phyloP scores from a whole-genome alignment of 2,329 filamentous ascomycete genomes.

The Microcera coccophila region DNA sequence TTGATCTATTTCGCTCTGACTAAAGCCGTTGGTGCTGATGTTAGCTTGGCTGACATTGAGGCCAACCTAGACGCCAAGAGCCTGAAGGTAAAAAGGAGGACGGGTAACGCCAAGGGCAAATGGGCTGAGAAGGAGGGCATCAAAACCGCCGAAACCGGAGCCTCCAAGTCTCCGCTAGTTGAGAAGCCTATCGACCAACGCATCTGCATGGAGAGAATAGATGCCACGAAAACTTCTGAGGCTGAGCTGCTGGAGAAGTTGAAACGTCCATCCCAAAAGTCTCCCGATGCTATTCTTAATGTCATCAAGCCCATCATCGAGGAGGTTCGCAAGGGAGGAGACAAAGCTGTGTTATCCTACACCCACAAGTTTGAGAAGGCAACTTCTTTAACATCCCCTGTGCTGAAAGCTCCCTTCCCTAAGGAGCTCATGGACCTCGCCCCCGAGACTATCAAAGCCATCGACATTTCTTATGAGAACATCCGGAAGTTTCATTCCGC shows the following conservation, averaged over 20 bases:
- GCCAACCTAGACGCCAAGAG: slow-evolving; percentile 90
- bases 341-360: slow-evolving; percentile 84
- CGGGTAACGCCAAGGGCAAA: slow-evolving; percentile 89
- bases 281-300: slow-evolving; percentile 86
- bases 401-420: slow-evolving; percentile 86
- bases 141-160: slow-evolving; percentile 36
- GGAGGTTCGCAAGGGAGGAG: slow-evolving; percentile 76
- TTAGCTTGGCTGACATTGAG: slow-evolving; percentile 84
- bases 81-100: slow-evolving; percentile 88
- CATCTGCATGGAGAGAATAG: slow-evolving; percentile 80
- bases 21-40: slow-evolving; percentile 80
- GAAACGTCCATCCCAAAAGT: slow-evolving; percentile 87
- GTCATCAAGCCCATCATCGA: slow-evolving; percentile 91
- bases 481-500: slow-evolving; percentile 92
- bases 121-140: slow-evolving; percentile 84
- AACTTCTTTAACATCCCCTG: slow-evolving; percentile 81
- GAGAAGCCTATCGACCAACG: slow-evolving; percentile 41
- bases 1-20: slow-evolving; percentile 93
- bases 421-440: slow-evolving; percentile 79
- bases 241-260: slow-evolving; percentile 69
- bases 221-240: slow-evolving; percentile 60
- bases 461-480: slow-evolving; percentile 90
- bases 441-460: slow-evolving; percentile 82
- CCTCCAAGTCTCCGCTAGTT: slow-evolving; percentile 33
- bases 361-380: slow-evolving; percentile 99